Conservation (phyloP, 139 green algal species). For the Deuterostichococcus epilithicus region DNA sequence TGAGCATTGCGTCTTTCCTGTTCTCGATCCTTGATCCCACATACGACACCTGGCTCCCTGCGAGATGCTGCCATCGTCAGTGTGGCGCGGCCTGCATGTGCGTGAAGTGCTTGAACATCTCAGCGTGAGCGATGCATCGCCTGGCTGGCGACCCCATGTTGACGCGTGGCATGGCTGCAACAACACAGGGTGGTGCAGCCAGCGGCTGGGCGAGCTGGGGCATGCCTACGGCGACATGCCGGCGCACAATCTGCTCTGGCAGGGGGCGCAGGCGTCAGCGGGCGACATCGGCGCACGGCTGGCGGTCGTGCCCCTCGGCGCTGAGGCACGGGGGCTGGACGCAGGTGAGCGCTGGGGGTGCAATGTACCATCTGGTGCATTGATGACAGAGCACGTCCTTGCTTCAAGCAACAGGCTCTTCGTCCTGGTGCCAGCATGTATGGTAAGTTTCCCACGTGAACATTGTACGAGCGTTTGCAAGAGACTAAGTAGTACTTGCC, state of each 20-base stretch:
- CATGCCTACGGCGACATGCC: conserved; percentile 66
- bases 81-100: no score
- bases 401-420: no score
- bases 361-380: background rate
- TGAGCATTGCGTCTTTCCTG: background rate
- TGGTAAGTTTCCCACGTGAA: no score
- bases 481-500: no score
- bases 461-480: no score
- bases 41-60: no score
- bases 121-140: background rate
- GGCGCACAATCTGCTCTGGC: conserved; percentile 80
- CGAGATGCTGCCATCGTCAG: no score
- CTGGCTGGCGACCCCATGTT: background rate
- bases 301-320: conserved; percentile 76
- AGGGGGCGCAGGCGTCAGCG: conserved; percentile 42
- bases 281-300: conserved; percentile 52
- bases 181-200: conserved; percentile 63
- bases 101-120: background rate
- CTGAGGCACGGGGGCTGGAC: conserved; percentile 72
- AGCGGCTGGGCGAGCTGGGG: conserved; percentile 66
- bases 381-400: conserved; percentile 24
- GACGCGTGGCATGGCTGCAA: no score
- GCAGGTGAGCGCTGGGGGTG: conserved; percentile 11
- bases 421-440: no score
- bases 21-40: background rate